Evolutionary conservation across 164 flowering plant genomes (phyloP).

Genomic region (Liquidambar formosana): DNA sequence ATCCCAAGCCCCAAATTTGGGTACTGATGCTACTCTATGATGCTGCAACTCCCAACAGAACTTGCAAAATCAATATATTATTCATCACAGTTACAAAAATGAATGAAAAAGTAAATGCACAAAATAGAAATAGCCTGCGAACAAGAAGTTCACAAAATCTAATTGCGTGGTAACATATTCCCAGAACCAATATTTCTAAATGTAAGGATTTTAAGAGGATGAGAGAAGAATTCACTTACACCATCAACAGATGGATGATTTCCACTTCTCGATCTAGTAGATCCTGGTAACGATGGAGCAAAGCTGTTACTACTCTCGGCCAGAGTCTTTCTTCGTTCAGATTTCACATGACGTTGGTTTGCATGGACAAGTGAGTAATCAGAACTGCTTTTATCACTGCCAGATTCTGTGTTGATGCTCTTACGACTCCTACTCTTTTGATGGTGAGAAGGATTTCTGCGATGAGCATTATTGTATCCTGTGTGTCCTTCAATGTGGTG

Average conservation of each 20-base stretch:
- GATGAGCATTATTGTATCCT: conserved; percentile 14
- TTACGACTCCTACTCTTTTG: conserved; percentile 19
- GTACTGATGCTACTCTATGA: conserved; percentile 49
- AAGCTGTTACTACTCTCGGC: conserved; percentile 22
- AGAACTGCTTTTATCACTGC: conserved; percentile 33
- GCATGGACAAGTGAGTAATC: conserved; percentile 31
- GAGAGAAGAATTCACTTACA: conserved; percentile 29
- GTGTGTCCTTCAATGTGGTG: conserved; percentile 1
- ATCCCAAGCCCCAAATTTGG: conserved; percentile 76
- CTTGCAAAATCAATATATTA: neutral
- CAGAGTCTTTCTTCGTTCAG: conserved; percentile 21
- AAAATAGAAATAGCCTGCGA: no score
- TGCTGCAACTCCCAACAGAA: conserved; percentile 22
- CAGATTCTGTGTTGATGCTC: conserved; percentile 27
- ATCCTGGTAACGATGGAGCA: conserved; percentile 18
- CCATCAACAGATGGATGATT: conserved; percentile 21
- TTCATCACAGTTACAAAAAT: neutral
- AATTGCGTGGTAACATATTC: neutral
- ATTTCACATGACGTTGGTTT: conserved; percentile 19
- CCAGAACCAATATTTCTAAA: neutral
- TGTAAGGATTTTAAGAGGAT: no score
- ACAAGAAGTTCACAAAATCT: no score
- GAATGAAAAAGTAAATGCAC: neutral
- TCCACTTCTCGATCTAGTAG: conserved; percentile 21
- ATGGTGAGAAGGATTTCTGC: neutral